Base-by-base conservation (phyloP, 352 stramenopile species). In the Pythium scleroteichum region DNA sequence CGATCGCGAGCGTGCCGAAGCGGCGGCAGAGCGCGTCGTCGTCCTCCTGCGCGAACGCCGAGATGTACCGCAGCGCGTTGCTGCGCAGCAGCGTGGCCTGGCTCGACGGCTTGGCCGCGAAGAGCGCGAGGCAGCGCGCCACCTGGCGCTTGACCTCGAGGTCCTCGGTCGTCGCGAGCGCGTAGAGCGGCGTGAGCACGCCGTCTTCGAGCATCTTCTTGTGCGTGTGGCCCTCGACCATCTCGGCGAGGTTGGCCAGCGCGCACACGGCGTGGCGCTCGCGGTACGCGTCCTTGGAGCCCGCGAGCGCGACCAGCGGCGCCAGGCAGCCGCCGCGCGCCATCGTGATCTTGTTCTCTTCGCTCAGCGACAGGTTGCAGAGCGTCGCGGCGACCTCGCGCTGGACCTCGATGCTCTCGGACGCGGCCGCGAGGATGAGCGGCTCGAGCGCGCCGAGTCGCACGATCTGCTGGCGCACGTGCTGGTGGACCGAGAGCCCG, bases 341-440 rank as follows among this genome's bases (percentile, higher is more conserved):
- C 82, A 99, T 97, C 9, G 91, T 93, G 52, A 98, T 91, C 79
- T 98, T 98, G 82, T 98, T 98, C 53, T 97, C 92, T 63, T 98
- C 87, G 58, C 87, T 95, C n/a, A 99, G 68, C 10, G 96, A 96
- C 49, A 99, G 68, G 62, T 98, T 98, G 42, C 85, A 93, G 1
- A 99, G 72, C 19, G 94, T 97, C n/a, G 95, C 92, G 14, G 94
- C 92, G 33, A 97, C 95, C 64, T 99, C 96, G 22, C 95, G 80
- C 68, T 98, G 91, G n/a, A 97, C 88, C 67, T 99, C 94, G 33
- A 98, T 92, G 51, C 91, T 97, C 39, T 97, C 87, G 14, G 75
- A 88, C 2, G 82, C 85, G 0, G 88, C 87, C 17, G 91, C 92
- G 23, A 99, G 75, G 53, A 98, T 98, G 9, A 99, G 65, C 6